Base-by-base conservation (phyloP, 768 basidiomycete species). In the Pilatotrama ljubarskyi region DNA sequence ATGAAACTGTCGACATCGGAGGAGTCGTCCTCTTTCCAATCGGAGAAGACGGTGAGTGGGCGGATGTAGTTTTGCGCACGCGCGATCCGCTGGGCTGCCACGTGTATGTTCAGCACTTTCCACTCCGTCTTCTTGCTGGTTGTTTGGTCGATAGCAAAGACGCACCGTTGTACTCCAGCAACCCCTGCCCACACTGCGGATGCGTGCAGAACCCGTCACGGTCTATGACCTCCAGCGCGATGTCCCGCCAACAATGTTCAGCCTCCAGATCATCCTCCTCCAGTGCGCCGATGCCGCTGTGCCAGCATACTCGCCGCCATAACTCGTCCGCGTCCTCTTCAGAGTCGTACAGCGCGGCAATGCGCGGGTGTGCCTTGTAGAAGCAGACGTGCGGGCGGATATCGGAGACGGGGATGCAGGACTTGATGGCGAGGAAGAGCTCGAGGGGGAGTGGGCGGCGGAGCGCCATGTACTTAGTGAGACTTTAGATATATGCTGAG, bases 381-480 rank as follows among this genome's bases (percentile, higher is more conserved):
- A 44, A 66, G 49, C 67, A 68, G 24, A 66, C 65, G 41, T 68
- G 67, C 6, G 63, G 65, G 24, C 68, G 63, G 14, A 68, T 36
- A 42, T 66, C 68, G 3, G 48, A 40, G 5, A 40, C 18, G 1
- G 61, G 59, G 17, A 68, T 64, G 38, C 40, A 35, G 11, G 58
- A 59, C 37, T 65, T 64, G 24, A 68, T 49, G 24, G 57, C 37
- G 13, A 63, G 42, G n/a, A 64, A 25, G 0, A 68, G 48, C 41
- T 68, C 68, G 37, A 37, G 35, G 2, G 68, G 68, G 2, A 68
- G 53, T 10, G 29, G 7, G 22, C 29, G 29, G 29, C 29, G 29
- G 29, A 32, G 29, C 4, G 29, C 29, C 29, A 32, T 32, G 29
- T n/a, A n/a, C 5, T 32, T 10, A 10, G 29, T 32, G 29, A 32